Evolutionary conservation across 2,329 filamentous ascomycete genomes (phyloP), one percentile per base, ranked within the genome.

Genomic region (Volutella citrinella): DNA sequence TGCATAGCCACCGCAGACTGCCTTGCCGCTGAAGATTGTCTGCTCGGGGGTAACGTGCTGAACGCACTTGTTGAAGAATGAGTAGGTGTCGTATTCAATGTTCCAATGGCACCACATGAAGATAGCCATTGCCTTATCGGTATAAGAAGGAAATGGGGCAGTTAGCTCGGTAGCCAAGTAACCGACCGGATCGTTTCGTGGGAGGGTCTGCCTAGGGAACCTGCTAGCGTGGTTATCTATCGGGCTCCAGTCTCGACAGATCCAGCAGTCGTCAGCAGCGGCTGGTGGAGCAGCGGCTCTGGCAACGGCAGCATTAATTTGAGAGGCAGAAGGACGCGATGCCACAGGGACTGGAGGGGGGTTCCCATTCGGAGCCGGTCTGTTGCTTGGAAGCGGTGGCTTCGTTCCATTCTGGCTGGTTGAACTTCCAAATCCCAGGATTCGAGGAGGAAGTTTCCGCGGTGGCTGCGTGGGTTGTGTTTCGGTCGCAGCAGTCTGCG

Each of bases 61-160:
- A 19, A 95, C 68, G 28, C 69, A 79, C 21, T 81, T 77, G 36
- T 73, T 77, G 55, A 94, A 94, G 66, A 96, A 95, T 16, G 82
- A 76, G 17, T 78, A 72, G 0, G 80, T 79, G 56, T 97, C 87
- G 58, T 97, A 98, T 28, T 73, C 74, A 38, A 98, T 82, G 51
- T 97, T 97, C 61, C 97, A 82, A 62, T 97, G 91, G 24, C 90
- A 80, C 93, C 93, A 98, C 2, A 86, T 87, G 57, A 97, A 97
- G 40, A 98, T 87, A 3, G 81, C 88, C 18, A 93, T 77, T 4
- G 93, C 91, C 65, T 96, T 96, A 61, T 97, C 91, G 0, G 91
- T 95, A 2, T 70, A 66, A 1, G 87, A 95, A 1, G 79, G 64
- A 55, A 97, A 96, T 0, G 85, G 84, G 5, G 74, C 70, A 37